Evolutionary conservation across 176 grass and related monocot species (phyloP).

Genomic region (Eleusine indica): DNA sequence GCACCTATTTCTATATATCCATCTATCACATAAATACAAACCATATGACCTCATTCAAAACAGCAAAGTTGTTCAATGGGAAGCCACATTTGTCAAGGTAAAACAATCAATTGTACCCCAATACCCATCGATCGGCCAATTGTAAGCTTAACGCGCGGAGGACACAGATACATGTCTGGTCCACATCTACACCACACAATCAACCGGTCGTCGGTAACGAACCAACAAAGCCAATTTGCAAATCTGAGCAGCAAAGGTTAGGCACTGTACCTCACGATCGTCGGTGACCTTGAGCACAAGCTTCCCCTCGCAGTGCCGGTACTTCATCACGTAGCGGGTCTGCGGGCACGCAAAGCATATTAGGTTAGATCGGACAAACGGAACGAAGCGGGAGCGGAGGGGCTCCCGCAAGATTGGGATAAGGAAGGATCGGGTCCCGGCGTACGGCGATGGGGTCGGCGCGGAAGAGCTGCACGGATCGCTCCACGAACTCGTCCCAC

Average conservation of each 20-base stretch:
- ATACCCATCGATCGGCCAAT: conserved; percentile 11
- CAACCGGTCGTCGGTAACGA: not conserved
- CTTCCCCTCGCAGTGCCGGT: conserved; percentile 93
- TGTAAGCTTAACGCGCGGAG: not conserved
- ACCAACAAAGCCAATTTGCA: not conserved
- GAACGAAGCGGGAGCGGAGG: not conserved
- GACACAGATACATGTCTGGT: not conserved
- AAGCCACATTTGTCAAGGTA: not conserved
- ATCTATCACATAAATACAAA: conserved; percentile 1
- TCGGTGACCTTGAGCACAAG: conserved; percentile 98
- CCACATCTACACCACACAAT: not conserved
- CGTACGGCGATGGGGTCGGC: conserved; percentile 66
- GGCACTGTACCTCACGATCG: conserved; percentile 58
- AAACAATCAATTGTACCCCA: not conserved
- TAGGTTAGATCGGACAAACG: conserved; percentile 20
- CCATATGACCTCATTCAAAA: not conserved
- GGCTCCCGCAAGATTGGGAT: not conserved
- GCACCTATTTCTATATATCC: not conserved
- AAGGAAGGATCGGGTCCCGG: conserved; percentile 4
- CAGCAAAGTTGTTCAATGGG: not conserved
- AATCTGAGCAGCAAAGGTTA: conserved; percentile 13
- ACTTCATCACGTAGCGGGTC: conserved; percentile 90
- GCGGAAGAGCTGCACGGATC: conserved; percentile 91
- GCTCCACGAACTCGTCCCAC: conserved; percentile 94
- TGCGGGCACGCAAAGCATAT: conserved; percentile 2